Conservation (phyloP, 1,284 basidiomycete species). For the Pseudozyma flocculosa region DNA sequence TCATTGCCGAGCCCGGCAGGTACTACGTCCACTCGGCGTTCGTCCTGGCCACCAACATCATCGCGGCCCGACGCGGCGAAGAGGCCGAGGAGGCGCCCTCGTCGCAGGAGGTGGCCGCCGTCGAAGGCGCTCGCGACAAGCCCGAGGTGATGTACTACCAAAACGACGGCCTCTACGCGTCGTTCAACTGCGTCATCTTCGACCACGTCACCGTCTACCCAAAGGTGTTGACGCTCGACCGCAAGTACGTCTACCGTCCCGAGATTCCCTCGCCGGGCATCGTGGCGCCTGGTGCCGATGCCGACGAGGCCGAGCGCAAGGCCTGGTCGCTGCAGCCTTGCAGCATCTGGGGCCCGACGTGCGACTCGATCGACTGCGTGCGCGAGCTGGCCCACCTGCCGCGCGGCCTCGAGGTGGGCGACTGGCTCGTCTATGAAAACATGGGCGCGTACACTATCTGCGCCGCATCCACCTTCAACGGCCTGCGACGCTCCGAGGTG, state of each 20-base stretch:
- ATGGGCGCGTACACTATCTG: constrained; percentile 95
- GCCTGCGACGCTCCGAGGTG: constrained; percentile 60
- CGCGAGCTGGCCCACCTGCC: constrained; percentile 46
- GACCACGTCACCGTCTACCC: constrained; percentile 86
- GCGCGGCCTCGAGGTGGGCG: constrained; percentile 63
- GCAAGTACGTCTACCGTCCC: constrained; percentile 57
- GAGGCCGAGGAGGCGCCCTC: constrained; percentile 14
- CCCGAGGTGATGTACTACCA: constrained; percentile 58
- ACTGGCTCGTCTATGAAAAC: constrained; percentile 86
- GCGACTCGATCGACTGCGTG: constrained; percentile 79
- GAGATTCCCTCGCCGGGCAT: constrained; percentile 45
- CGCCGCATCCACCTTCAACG: constrained; percentile 85
- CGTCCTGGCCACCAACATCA: constrained; percentile 87
- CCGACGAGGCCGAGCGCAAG: constrained; percentile 13
- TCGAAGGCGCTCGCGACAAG: constrained; percentile 13
- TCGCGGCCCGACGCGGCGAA: constrained; percentile 67
- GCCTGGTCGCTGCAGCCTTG: constrained; percentile 60
- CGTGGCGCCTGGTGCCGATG: constrained; percentile 3
- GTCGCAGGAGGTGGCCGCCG: constrained; percentile 3
- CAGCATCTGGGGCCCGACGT: constrained; percentile 70
- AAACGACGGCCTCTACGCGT: constrained; percentile 69
- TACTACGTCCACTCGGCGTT: constrained; percentile 93
- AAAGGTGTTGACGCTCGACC: constrained; percentile 68
- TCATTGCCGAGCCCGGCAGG: constrained; percentile 95
- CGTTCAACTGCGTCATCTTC: constrained; percentile 95